Percentiles rank a stretch among this genome's conserved stretches.
Evolutionary conservation across 495 filamentous ascomycete genomes (phyloP).

Genomic region (Penicillium bialowiezense): DNA sequence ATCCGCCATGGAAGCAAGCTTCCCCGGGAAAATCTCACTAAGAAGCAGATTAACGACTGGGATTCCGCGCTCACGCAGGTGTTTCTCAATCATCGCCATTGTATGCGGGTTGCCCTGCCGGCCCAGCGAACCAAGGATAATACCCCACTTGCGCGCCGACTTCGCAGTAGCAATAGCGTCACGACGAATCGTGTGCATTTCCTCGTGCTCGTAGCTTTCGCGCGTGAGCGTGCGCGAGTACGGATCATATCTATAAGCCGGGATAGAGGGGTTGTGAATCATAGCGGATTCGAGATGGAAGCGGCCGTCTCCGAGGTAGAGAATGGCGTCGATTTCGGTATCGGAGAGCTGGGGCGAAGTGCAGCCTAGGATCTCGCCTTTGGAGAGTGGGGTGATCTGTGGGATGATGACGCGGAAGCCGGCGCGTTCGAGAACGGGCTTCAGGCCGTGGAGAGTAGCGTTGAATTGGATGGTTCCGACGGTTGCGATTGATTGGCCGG

Average conservation of each 20-base stretch:
- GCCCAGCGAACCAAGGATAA: constrained; percentile 90
- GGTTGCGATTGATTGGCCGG: constrained; percentile 82
- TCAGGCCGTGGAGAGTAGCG: constrained; percentile 82
- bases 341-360: constrained; percentile 74
- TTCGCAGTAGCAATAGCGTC: constrained; percentile 74
- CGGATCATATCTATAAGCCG: constrained; percentile 95
- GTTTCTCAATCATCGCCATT: constrained; percentile 77
- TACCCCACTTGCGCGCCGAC: constrained; percentile 80
- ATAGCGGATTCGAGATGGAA: constrained; percentile 98
- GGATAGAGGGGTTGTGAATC: constrained; percentile 91
- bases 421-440: constrained; percentile 68
- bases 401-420: constrained; percentile 85
- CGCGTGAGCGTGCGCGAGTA: constrained; percentile 89
- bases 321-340: constrained; percentile 65
- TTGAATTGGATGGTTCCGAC: constrained; percentile 99
- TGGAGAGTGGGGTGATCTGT: constrained; percentile 87
- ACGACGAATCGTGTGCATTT: constrained; percentile 78
- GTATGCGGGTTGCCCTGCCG: constrained; percentile 95
- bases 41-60: constrained; percentile 80
- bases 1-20: constrained; percentile 85
- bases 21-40: constrained; percentile 93
- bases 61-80: constrained; percentile 63
- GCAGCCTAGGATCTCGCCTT: constrained; percentile 94
- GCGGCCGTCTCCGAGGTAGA: constrained; percentile 93
- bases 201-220: constrained; percentile 84